Conservation (phyloP, 495 filamentous ascomycete species). For the Penicillium cosmopolitanum region DNA sequence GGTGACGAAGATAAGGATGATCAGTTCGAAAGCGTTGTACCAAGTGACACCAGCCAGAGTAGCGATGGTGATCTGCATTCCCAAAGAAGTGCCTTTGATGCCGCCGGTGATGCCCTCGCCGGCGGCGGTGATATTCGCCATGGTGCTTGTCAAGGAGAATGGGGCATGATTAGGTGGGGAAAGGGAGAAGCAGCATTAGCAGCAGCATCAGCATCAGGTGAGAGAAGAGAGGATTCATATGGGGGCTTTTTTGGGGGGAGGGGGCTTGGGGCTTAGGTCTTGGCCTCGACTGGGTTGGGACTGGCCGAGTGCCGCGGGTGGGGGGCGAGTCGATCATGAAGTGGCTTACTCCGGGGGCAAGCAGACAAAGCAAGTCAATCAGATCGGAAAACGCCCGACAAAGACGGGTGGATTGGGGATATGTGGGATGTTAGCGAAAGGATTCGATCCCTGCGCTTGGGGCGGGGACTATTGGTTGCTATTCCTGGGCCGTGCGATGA, state of each 20-base stretch:
- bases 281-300: conserved; percentile 3
- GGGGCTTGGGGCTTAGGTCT: conserved; percentile 2
- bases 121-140: conserved; percentile 32
- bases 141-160: conserved; percentile 18
- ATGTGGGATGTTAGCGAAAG: conserved; percentile 5
- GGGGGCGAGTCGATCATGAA: conserved; percentile 5
- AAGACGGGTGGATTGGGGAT: conserved; percentile 7
- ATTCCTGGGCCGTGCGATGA: conserved; percentile 7
- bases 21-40: conserved; percentile 60
- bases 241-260: background rate
- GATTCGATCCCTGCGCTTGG: conserved; percentile 13
- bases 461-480: conserved; percentile 1
- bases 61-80: conserved; percentile 53
- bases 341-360: conserved; percentile 6
- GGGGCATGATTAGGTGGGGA: conserved; percentile 23
- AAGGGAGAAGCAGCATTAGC: conserved; percentile 13
- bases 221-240: conserved; percentile 19
- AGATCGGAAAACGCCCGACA: conserved; percentile 13
- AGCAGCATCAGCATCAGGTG: conserved; percentile 14
- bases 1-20: conserved; percentile 57
- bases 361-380: conserved; percentile 2
- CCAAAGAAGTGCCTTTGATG: conserved; percentile 23
- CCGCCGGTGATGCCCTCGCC: conserved; percentile 44
- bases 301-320: background rate
- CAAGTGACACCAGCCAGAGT: conserved; percentile 57